phyloP scores from a whole-genome alignment of 1,284 basidiomycete species.

The Quambalaria eucalypti region DNA sequence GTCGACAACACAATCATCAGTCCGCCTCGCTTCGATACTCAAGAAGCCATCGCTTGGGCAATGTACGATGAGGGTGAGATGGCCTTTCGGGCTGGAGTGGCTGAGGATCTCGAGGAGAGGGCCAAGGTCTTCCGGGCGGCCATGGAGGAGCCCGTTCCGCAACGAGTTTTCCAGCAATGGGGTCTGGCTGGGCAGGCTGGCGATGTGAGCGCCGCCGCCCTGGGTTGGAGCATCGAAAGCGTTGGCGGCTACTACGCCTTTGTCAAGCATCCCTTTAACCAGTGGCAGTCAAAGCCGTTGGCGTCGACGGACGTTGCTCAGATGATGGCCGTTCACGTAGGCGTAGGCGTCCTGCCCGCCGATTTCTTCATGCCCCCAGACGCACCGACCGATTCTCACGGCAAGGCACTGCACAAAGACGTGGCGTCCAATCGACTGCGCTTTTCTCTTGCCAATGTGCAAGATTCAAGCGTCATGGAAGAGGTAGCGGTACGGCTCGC shows the following conservation, averaged over 20 bases:
- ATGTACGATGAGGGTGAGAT: constrained; percentile 17
- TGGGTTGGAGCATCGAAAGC: constrained; percentile 43
- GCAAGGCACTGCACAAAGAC: too few species aligned
- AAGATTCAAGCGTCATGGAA: too few species aligned
- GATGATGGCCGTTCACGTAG: constrained; percentile 24
- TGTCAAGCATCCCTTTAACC: constrained; percentile 27
- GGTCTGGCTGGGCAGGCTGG: not conserved
- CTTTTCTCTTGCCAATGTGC: too few species aligned
- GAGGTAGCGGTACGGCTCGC: too few species aligned
- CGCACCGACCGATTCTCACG: too few species aligned
- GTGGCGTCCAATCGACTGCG: too few species aligned
- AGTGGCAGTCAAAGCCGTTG: not conserved
- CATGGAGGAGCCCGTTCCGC: not conserved
- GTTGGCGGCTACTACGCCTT: constrained; percentile 46
- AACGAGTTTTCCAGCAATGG: not conserved
- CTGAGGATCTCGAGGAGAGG: constrained; percentile 46
- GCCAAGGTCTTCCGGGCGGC: not conserved
- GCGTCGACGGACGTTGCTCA: constrained; percentile 16
- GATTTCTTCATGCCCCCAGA: not conserved
- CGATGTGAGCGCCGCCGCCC: constrained; percentile 12
- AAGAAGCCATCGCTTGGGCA: constrained; percentile 30
- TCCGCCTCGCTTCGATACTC: constrained; percentile 21
- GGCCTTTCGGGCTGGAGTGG: constrained; percentile 53
- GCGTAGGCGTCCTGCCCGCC: constrained; percentile 26
- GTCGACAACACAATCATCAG: constrained; percentile 61